phyloP scores from a whole-genome alignment of 176 grass and related monocot genomes.

The Aegilops sharonensis region DNA sequence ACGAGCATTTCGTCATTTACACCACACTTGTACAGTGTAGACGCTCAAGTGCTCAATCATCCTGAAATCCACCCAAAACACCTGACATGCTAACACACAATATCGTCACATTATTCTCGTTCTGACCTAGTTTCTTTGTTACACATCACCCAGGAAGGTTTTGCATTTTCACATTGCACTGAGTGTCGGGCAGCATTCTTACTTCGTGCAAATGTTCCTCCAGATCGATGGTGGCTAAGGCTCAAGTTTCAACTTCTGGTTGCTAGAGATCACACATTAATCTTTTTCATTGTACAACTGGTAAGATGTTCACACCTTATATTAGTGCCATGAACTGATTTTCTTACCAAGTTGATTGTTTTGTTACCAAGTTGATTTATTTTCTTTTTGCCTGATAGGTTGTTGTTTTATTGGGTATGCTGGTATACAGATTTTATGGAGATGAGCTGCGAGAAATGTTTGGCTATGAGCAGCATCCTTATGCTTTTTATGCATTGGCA shows the following conservation, averaged over 20 bases:
- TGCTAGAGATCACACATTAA: slow-evolving; percentile 88
- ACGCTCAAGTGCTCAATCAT: background rate
- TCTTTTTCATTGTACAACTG: slow-evolving; percentile 92
- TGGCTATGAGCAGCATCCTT: slow-evolving; percentile 94
- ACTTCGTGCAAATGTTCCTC: slow-evolving; percentile 89
- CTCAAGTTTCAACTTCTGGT: slow-evolving; percentile 93
- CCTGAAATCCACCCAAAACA: background rate
- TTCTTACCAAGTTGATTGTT: slow-evolving; percentile 7
- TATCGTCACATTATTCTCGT: slow-evolving; percentile 1
- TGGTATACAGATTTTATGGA: slow-evolving; percentile 97
- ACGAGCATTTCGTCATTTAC: background rate
- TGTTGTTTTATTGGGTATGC: slow-evolving; percentile 86
- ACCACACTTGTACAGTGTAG: slow-evolving; percentile 12
- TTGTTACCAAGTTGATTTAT: slow-evolving; percentile 32
- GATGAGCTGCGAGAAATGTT: slow-evolving; percentile 99
- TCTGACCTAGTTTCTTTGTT: slow-evolving; percentile 27
- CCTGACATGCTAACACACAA: background rate
- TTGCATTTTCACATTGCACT: slow-evolving; percentile 99
- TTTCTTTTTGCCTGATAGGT: slow-evolving; percentile 65
- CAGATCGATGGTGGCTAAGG: slow-evolving; percentile 90
- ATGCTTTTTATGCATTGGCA: slow-evolving; percentile 93
- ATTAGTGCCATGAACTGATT: slow-evolving; percentile 1
- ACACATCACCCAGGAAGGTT: slow-evolving; percentile 76
- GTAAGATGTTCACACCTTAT: slow-evolving; percentile 41
- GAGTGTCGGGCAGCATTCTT: slow-evolving; percentile 88